Conservation (phyloP, 768 basidiomycete species). For the Macrolepiota dolichaula region DNA sequence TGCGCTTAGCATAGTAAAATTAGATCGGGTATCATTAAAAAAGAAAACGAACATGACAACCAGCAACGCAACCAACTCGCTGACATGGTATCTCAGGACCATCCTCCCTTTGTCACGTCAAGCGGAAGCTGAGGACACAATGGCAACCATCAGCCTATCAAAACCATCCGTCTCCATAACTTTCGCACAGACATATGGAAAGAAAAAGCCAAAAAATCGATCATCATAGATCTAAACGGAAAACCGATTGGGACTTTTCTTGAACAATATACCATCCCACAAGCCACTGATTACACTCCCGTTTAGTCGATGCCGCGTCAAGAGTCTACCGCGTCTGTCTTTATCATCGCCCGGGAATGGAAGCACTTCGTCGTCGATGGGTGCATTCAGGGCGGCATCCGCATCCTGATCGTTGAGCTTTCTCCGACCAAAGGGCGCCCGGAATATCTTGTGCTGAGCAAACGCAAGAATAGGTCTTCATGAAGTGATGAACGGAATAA, state of each 20-base stretch:
- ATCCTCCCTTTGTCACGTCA: not conserved
- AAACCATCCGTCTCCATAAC: not conserved
- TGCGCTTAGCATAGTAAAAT: not conserved
- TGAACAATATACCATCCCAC: slow-evolving; percentile 22
- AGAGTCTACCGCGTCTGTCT: slow-evolving; percentile 10
- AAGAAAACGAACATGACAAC: not conserved
- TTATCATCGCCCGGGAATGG: not conserved
- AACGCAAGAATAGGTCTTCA: slow-evolving; percentile 50
- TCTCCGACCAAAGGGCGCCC: slow-evolving; percentile 41
- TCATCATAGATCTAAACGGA: slow-evolving; percentile 20
- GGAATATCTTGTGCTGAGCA: slow-evolving; percentile 52
- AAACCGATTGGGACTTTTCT: slow-evolving; percentile 21
- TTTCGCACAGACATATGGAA: not conserved
- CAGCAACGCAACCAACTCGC: not conserved
- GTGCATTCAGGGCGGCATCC: slow-evolving; percentile 7
- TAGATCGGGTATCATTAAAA: not conserved
- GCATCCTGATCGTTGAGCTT: not conserved
- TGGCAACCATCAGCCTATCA: not conserved
- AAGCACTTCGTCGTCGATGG: slow-evolving; percentile 8
- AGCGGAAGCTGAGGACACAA: not conserved
- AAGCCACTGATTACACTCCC: slow-evolving; percentile 19
- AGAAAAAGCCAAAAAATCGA: not conserved
- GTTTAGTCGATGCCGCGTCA: slow-evolving; percentile 15
- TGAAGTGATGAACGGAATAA: not conserved
- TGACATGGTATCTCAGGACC: not conserved